Evolutionary conservation across 2,329 filamentous ascomycete species (phyloP), one percentile per base, ranked within the genome.

Genomic region (Trichoderma polysporum): DNA sequence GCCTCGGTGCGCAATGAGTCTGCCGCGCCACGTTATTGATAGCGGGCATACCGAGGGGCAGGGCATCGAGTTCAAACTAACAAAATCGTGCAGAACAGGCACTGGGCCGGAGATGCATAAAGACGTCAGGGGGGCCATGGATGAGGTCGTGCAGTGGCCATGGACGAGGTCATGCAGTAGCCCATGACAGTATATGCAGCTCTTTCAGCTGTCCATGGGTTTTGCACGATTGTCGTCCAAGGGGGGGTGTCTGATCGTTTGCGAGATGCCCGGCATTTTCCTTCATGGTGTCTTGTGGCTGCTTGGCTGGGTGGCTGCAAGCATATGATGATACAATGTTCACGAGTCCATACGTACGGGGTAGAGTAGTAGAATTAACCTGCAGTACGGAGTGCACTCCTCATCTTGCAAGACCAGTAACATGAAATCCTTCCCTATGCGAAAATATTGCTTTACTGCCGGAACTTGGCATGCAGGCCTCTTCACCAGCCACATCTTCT

Each of bases 131-230:
- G 50, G 41, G 37, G 27, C n/a, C 41, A 45, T 45, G 41, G 41
- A 45, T 45, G 41, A 22, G 41, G 41, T 45, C 2, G 15, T 10
- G n/a, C n/a, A n/a, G n/a, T n/a, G 52, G 41, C 58, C 41, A 33
- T 37, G 31, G 45, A 45, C 19, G 35, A 35, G 58, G 31, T 29
- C 58, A 22, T 61, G 61, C 61, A 64, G 50, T 35, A 64, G 61
- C 29, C 37, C 50, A 64, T 47, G 61, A 31, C 37, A 19, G 37
- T 47, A 54, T 25, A 54, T 56, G 61, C 61, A 56, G 27, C 50
- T 64, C 61, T 54, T 64, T 64, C 61, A 64, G 61, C 61, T 64
- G 61, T 29, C 35, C 61, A 64, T 47, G 61, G 61, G 37, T 56
- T 56, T 61, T 25, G 49, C 61, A 47, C 13, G 49, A 53, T 22